phyloP scores from a whole-genome alignment of 257 asterid species.

The Primulina tabacum region DNA sequence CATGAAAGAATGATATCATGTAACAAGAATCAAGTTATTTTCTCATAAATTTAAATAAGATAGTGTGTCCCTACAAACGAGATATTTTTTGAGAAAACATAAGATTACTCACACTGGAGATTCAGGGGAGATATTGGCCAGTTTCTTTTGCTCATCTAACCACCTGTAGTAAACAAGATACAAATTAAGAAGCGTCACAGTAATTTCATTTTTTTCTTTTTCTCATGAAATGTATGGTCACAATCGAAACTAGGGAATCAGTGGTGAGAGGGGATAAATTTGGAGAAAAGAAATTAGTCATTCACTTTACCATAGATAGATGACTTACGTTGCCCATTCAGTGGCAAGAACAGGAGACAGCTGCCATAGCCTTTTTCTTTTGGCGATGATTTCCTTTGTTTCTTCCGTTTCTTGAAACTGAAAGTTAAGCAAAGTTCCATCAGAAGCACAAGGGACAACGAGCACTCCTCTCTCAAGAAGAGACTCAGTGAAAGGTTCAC shows the following conservation, averaged over 20 bases:
- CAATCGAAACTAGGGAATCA: neutral
- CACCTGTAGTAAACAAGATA: slow-evolving; percentile 52
- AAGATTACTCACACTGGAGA: slow-evolving; percentile 81
- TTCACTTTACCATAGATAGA: neutral
- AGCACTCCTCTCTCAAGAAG: slow-evolving; percentile 82
- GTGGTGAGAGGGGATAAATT: neutral
- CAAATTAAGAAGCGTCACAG: slow-evolving; percentile 11
- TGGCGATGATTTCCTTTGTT: slow-evolving; percentile 43
- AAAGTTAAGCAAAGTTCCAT: slow-evolving; percentile 52
- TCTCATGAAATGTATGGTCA: neutral
- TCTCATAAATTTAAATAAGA: no score
- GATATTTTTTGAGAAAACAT: neutral
- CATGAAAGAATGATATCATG: no score
- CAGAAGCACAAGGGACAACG: slow-evolving; percentile 78
- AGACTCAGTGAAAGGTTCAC: slow-evolving; percentile 66
- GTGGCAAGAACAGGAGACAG: slow-evolving; percentile 55
- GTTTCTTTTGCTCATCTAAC: slow-evolving; percentile 86
- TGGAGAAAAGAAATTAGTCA: neutral
- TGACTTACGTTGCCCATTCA: slow-evolving; percentile 82
- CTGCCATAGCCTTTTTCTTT: slow-evolving; percentile 87
- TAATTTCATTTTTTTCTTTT: neutral
- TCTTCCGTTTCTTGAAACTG: slow-evolving; percentile 66
- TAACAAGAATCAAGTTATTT: no score
- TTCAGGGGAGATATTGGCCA: slow-evolving; percentile 75
- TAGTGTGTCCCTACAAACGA: neutral